Evolutionary conservation across 108 stramenopile genomes (phyloP).

Genomic region (Schizochytrium sp.): DNA sequence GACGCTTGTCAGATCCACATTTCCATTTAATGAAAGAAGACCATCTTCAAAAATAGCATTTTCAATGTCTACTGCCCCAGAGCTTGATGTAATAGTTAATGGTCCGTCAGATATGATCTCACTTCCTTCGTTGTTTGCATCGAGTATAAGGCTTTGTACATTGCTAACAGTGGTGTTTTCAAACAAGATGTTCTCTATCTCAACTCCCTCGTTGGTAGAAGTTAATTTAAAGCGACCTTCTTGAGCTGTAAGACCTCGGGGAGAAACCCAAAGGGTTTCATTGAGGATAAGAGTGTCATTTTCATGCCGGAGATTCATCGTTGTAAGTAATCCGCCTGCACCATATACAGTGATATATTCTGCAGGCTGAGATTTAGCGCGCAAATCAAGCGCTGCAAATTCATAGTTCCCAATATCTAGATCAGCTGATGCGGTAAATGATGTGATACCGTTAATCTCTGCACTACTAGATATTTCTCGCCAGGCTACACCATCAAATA

Average conservation of each 20-base stretch:
- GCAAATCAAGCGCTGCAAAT: constrained; percentile 11
- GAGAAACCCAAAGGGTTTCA: background rate
- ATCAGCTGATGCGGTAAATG: background rate
- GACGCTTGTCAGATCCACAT: background rate
- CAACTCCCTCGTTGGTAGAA: background rate
- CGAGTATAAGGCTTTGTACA: too few species aligned
- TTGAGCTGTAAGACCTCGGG: background rate
- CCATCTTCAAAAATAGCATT: background rate
- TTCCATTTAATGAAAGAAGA: background rate
- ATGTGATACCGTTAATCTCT: background rate
- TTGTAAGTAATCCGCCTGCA: background rate
- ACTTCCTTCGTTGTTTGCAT: too few species aligned
- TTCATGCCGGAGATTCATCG: background rate
- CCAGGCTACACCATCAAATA: background rate
- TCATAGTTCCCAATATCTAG: constrained; percentile 20
- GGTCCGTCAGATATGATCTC: background rate
- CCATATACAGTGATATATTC: constrained; percentile 11
- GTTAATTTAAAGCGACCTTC: background rate
- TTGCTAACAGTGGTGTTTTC: background rate
- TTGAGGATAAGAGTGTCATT: background rate
- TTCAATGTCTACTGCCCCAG: background rate
- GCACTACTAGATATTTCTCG: background rate
- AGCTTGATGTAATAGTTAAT: background rate
- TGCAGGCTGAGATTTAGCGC: background rate
- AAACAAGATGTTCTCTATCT: background rate